Percentiles rank a stretch among this genome's conserved stretches.
phyloP scores from a whole-genome alignment of 1,139 yeast species.

The Scheffersomyces illinoinensis region DNA sequence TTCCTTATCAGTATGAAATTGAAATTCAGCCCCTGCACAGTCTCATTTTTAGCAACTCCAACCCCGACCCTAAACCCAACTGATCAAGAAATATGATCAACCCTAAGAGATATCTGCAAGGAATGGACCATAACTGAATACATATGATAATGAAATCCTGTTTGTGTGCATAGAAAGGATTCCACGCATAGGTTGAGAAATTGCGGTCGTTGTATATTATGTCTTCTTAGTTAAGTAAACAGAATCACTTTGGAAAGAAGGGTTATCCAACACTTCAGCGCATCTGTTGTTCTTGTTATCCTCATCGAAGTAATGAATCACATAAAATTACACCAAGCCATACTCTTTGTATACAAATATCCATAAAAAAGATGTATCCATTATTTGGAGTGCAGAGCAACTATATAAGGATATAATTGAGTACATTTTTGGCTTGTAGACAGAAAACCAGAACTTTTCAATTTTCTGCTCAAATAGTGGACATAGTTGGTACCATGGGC shows the following conservation, averaged over 20 bases:
- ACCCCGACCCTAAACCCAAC: neutral
- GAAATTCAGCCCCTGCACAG: neutral
- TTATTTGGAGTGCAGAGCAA: no score
- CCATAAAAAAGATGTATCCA: no score
- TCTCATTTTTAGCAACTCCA: neutral
- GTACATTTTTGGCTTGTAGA: no score
- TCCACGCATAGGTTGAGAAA: neutral
- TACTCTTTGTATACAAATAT: no score
- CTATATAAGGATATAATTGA: no score
- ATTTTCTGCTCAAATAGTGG: no score
- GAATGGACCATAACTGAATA: neutral
- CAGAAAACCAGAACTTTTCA: no score
- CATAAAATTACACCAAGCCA: no score
- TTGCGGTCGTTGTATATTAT: neutral
- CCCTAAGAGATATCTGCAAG: neutral
- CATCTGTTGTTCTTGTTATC: no score
- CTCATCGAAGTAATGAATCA: no score
- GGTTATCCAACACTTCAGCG: no score
- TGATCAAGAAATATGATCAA: neutral
- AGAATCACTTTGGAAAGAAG: neutral
- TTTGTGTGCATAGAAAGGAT: neutral
- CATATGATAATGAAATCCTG: neutral
- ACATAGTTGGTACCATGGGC: no score
- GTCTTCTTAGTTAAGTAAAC: neutral
- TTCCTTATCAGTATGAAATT: neutral